Evolutionary conservation across 257 asterid species (phyloP), one percentile per base, ranked within the genome.

Genomic region (Euphrasia confusa): DNA sequence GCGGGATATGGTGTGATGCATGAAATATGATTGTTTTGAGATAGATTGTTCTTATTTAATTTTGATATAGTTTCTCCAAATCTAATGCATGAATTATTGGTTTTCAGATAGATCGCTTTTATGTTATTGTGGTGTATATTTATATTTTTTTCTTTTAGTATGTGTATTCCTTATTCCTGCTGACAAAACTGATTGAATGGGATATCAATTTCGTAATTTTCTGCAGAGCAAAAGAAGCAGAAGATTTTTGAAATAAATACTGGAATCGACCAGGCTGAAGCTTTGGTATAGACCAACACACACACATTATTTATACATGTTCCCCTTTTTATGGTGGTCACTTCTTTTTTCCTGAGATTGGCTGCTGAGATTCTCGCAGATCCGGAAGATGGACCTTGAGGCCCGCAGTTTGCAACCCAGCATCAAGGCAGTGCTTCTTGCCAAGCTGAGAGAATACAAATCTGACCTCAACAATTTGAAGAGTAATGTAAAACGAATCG

Each of bases 331-430:
- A 11, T 47, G 53, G 2, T 14, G 17, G 3, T 49, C 17, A 49
- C 5, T 14, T 3, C 35, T 21, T 42, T 21, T 60, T 33, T 44
- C 50, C 64, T 75, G 49, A 65, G 48, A 33, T 30, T 75, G 64
- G 59, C 11, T 63, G 59, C 11, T 63, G 54, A 63, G 66, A 45
- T 63, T 52, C 18, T 54, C 60, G 21, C 80, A 89, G 97, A 82
- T 89, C 10, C 74, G 86, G 54, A 86, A 84, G 73, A 89, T 89
- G 97, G 97, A 89, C 77, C 74, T 86, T 32, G 95, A 89, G 81
- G 97, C 95, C 26, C 90, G 95, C 58, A 69, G 75, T 50, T 79
- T 86, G 79, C 95, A 83, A 69, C 95, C 95, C 57, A 89, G 76
- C 58, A 68, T 82, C 8, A 89, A 72, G 80, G 95, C 86, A 4